A percentile compares a stretch with the other conserved stretches of the same genome.
Evolutionary conservation across 2,329 filamentous ascomycete species (phyloP).

Genomic region (Chalaropsis ovoidea): DNA sequence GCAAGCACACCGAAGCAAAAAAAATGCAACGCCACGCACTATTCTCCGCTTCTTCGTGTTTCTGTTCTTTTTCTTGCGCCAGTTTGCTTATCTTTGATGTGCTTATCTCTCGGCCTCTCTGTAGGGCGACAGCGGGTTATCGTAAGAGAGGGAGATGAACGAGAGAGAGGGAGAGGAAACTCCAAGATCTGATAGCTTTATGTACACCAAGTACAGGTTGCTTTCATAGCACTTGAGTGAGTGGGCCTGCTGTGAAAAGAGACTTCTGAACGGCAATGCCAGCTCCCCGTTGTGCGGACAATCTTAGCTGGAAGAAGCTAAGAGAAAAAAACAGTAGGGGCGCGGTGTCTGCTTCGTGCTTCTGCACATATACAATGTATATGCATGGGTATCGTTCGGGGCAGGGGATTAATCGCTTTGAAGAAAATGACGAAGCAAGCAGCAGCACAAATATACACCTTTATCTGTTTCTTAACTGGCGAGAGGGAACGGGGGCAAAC

Average conservation of each 20-base stretch:
- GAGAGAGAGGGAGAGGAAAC: not conserved
- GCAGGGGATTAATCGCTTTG: not conserved
- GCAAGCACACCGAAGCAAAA: not conserved
- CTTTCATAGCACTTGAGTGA: too few species aligned
- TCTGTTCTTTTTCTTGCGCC: not conserved
- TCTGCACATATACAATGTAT: not conserved
- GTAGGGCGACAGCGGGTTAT: not conserved
- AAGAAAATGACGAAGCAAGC: not conserved
- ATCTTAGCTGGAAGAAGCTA: not conserved
- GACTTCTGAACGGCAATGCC: not conserved
- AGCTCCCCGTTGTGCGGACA: not conserved
- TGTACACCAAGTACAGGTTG: not conserved
- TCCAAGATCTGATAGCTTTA: not conserved
- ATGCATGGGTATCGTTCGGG: not conserved
- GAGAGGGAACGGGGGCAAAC: too few species aligned
- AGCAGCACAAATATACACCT: not conserved
- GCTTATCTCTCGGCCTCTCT: not conserved
- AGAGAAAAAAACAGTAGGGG: not conserved
- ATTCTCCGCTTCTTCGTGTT: slow-evolving; percentile 6
- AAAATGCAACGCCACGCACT: slow-evolving; percentile 6
- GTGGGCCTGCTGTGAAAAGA: not conserved
- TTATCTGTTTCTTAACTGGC: too few species aligned
- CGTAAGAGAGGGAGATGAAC: not conserved
- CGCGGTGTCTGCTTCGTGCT: not conserved
- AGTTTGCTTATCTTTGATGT: not conserved